A percentile compares a stretch with the other conserved stretches of the same genome.
These are phyloP conservation scores for Gynochthodes officinalis DNA, from an alignment of 257 asterid species.

Conservation along the genomic window DNA sequence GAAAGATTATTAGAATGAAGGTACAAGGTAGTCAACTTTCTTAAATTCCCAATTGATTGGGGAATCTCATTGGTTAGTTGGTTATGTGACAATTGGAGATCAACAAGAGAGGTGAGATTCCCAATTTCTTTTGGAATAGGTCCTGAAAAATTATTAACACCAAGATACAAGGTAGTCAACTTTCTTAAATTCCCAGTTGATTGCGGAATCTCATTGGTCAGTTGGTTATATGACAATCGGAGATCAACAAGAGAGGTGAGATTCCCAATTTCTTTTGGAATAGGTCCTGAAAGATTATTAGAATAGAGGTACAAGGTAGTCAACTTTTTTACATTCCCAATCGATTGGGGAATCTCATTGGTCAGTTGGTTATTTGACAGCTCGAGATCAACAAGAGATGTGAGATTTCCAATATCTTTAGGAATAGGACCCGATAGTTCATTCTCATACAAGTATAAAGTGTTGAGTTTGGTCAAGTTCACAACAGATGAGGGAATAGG, in stretches of 20 bases:
- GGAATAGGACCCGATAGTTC: background rate
- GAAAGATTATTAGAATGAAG: too few relatives aligned
- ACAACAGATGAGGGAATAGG: background rate
- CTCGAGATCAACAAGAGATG: background rate
- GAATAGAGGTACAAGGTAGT: background rate
- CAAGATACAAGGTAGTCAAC: background rate
- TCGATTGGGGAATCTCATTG: background rate
- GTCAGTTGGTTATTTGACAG: background rate
- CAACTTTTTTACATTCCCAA: conserved; percentile 11
- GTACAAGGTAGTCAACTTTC: too few relatives aligned
- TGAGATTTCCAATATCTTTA: background rate
- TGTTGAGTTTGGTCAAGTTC: background rate
- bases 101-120: too few relatives aligned
- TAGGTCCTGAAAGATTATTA: background rate
- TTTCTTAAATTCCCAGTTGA: too few relatives aligned
- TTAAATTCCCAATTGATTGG: too few relatives aligned
- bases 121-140: background rate
- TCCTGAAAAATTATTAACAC: background rate
- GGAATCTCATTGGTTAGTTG: background rate
- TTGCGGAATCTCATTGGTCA: conserved; percentile 2
- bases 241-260: conserved; percentile 16
- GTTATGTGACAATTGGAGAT: background rate
- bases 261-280: conserved; percentile 5
- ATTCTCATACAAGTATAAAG: background rate
- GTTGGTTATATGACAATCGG: background rate